Base-by-base conservation (phyloP, 192 early-diverging fungal species). In the Podila minutissima region DNA sequence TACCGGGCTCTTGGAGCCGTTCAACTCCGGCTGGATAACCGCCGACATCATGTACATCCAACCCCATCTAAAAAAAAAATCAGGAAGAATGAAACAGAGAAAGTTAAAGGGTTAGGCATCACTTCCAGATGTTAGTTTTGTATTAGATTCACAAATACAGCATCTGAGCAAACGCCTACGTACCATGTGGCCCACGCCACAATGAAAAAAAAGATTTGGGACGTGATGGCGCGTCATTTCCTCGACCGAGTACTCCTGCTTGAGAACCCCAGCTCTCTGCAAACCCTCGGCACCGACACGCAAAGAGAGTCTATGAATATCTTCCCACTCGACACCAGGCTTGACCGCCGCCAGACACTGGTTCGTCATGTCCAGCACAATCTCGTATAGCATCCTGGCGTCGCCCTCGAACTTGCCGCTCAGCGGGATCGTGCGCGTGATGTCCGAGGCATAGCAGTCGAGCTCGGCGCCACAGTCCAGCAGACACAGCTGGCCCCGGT, bases 31-130 rank as follows among this genome's bases (percentile, higher is more conserved):
- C 74, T 10, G 94, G 95, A 69, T 96, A 96, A n/a, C 97, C 95
- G 38, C 92, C 95, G 50, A 93, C 90, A 72, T 98, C 97, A 75
- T 98, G 97, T 4, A 95, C 95, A 82, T 97, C 95, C 59, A 98
- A 87, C 63, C 97, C 97, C 59, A 98, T 89, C 62, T 92, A 84
- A 66, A 97, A 96, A 29, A 29, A 6, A 37, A 10, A 37, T 35
- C 1, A 10, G 6, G 9, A 37, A 1, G 35, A 9, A 37, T 11
- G 10, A 37, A 37, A 35, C 33, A 35, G 33, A 0, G 5, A 37
- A 7, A 1, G 35, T 37, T 10, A 33, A 2, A 33, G 33, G 0
- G 33, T 33, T 33, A 33, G 33, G 2, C 33, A 33, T 6, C 6
- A 33, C 33, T 0, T 33, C 33, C 3, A 29, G 29, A 29, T 29